Base-by-base conservation (phyloP, 371 early-diverging fungal species). In the Amoeboaphelidium protococcarum region DNA sequence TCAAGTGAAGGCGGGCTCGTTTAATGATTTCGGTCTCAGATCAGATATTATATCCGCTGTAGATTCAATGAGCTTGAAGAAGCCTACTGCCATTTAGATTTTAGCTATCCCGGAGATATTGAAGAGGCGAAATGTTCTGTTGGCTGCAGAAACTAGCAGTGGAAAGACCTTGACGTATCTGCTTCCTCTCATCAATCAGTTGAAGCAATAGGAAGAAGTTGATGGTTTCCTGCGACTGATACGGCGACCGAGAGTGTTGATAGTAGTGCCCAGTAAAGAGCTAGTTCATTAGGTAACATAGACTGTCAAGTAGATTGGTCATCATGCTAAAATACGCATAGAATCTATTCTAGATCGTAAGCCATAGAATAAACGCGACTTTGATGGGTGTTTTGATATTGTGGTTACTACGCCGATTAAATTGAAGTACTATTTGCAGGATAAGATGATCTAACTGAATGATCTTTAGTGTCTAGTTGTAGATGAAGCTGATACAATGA, bases 221-320 rank as follows among this genome's bases (percentile, higher is more conserved):
- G 47, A 42, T 2, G 42, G 51, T 6, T 40, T 54, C 0, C 49
- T 69, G 31, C 67, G 78, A 12, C 62, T 64, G 37, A 55, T 66
- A 20, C 63, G 72, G 25, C 65, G 73, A 23, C 92, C 94, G 3
- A 71, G 84, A 13, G 82, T 86, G 4, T 56, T 98, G 47, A 64
- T 98, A n/a, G 59, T 97, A n/a, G 80, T 86, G 13, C 98, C 98
- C 2, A 85, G 91, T 26, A 78, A 88, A 41, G 90, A 96, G 51
- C 64, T 98, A 37, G 84, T 86, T 1, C 60, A 65, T 6, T 97
- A 98, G 54, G 80, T 91, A 10, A 61, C 72, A 1, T 52, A 56
- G 10, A 56, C 53, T 12, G 65, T 60, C n/a, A 67, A 67, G 46
- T 23, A 78, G 53, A 56, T 65, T 20, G 62, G 75, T 2, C 87